Conservation (phyloP, 2,329 filamentous ascomycete genomes). For the Colletotrichum tofieldiae region DNA sequence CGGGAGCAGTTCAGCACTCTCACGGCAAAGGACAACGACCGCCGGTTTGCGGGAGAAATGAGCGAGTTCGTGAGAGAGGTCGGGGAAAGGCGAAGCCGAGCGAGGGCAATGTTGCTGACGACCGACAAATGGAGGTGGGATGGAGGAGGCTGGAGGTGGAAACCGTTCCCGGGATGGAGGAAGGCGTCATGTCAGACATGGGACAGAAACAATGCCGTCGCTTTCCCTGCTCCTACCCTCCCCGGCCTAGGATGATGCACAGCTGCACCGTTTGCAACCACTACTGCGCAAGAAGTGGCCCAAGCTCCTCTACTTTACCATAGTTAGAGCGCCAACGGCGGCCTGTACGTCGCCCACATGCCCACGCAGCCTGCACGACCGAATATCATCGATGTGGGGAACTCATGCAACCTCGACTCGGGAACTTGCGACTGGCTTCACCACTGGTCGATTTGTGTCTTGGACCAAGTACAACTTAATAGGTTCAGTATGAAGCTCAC, state of each 20-base stretch:
- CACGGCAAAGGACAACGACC: background rate
- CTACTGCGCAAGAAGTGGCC: slow-evolving; percentile 40
- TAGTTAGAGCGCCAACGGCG: slow-evolving; percentile 5
- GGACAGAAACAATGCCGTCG: slow-evolving; percentile 7
- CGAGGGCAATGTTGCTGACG: background rate
- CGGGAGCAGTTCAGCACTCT: background rate
- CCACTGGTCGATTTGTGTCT: background rate
- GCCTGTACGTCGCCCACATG: slow-evolving; percentile 1
- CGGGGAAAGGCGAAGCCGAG: background rate
- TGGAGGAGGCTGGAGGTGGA: slow-evolving; percentile 17
- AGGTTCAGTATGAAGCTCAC: too few species aligned
- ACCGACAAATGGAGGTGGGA: slow-evolving; percentile 1
- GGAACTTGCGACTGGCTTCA: slow-evolving; percentile 18
- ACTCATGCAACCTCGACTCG: slow-evolving; percentile 9
- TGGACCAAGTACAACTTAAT: background rate
- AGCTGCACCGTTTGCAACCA: background rate
- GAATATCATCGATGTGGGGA: slow-evolving; percentile 37
- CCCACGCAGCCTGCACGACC: background rate
- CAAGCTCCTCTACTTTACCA: slow-evolving; percentile 55
- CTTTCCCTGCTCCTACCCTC: background rate
- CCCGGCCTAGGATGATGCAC: slow-evolving; percentile 23
- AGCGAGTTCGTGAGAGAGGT: background rate
- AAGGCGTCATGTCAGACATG: slow-evolving; percentile 37
- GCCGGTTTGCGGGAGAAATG: background rate
- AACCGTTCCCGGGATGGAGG: slow-evolving; percentile 5